phyloP scores from a whole-genome alignment of 306 rosid genomes.

The Malus domestica region ASM211411v1 NC_041800.1:28033233-28033732 shows the following conservation, averaged over 20 bases:
- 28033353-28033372: not conserved
- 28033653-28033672: slow-evolving; percentile 1
- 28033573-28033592: slow-evolving; percentile 9
- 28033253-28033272: not conserved
- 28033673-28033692: not conserved
- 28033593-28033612: slow-evolving; percentile 3
- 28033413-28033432: not conserved
- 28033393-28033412: slow-evolving; percentile 1
- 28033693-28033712: slow-evolving; percentile 4
- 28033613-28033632: slow-evolving; percentile 6
- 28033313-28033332: not conserved
- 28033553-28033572: not conserved
- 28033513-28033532: not conserved
- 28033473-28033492: not conserved
- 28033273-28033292: not conserved
- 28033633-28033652: not conserved
- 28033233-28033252: not conserved
- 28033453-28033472: not conserved
- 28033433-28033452: not conserved
- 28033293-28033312: not conserved
- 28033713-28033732: slow-evolving; percentile 9
- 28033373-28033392: not conserved
- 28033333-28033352: not conserved
- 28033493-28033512: slow-evolving; percentile 5
- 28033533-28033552: slow-evolving; percentile 9